Evolutionary conservation across 208 protist species (phyloP), one percentile per base, ranked within the genome.

Genomic region (Wallacemonas sp.): DNA sequence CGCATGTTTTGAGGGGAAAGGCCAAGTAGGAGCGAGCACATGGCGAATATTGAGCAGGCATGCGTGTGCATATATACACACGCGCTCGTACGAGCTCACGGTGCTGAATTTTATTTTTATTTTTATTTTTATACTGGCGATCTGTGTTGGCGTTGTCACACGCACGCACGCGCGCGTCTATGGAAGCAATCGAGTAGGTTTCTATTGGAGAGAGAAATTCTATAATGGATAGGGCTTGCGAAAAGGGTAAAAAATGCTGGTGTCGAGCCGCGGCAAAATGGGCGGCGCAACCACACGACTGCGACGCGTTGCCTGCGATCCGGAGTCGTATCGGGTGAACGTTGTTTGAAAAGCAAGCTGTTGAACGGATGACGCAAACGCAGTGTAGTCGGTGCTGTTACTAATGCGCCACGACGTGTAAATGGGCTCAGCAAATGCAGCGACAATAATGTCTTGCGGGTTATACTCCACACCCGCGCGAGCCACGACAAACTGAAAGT

Each of bases 211-310:
- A n/a, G 11, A 31, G 14, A 59, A 41, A 28, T 46, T 70, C 67
- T 72, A 81, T 31, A 72, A 28, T 1, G 71, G 65, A 50, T 77
- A 74, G 4, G 72, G 67, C 39, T 70, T 57, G 8, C 65, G 68
- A 67, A 94, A 94, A 1, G 83, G 88, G 66, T 94, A 92, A 70
- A 94, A 94, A 45, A 92, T 77, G 32, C 48, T 84, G 39, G 87
- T 73, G 36, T 88, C 81, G 0, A 90, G 63, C 31, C 55, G 74
- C 11, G 83, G 85, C 16, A 94, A 74, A 67, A 94, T 80, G 38
- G 76, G 77, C 41, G 85, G 83, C 1, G 85, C 76, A 61, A 80
- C 63, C 48, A 94, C 77, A 2, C 68, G 32, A 28, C 76, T 79
- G 66, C 67, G 49, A 55, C 82, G 77, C 31, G 68, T 82, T 18